These are phyloP conservation scores for Bothriochloa decipiens DNA, from an alignment of 176 grass and related monocot species.

Conservation along the genomic window DNA sequence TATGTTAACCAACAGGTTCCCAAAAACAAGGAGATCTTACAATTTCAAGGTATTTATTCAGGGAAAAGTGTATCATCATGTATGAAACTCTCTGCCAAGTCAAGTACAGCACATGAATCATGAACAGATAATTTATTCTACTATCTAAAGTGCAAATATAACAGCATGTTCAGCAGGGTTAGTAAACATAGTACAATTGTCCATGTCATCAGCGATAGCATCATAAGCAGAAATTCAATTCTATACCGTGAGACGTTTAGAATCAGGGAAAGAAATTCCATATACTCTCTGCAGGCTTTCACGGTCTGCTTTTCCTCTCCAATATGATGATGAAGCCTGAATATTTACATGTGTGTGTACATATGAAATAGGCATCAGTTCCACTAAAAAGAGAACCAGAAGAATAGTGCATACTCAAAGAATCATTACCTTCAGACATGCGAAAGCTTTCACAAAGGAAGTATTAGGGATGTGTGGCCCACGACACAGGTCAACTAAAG, in stretches of 20 bases:
- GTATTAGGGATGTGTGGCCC: conserved; percentile 97
- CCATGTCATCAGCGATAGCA: not conserved
- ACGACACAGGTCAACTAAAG: conserved; percentile 96
- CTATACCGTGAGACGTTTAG: conserved; percentile 90
- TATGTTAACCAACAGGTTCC: not conserved
- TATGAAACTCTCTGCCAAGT: conserved; percentile 1
- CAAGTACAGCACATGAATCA: not conserved
- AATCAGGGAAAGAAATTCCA: conserved; percentile 98
- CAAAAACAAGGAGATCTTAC: too few species aligned
- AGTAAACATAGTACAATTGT: not conserved
- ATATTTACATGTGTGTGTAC: conserved; percentile 43
- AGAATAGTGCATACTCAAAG: conserved; percentile 32
- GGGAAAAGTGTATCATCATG: not conserved
- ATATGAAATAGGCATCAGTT: conserved; percentile 39
- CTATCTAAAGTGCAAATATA: conserved; percentile 9
- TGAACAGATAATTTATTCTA: not conserved
- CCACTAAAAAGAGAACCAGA: conserved; percentile 6
- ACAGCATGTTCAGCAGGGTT: not conserved
- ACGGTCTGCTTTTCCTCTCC: conserved; percentile 93
- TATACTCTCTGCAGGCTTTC: conserved; percentile 97
- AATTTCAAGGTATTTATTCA: conserved; percentile 10
- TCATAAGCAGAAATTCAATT: conserved; percentile 4
- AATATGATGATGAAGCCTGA: conserved; percentile 96
- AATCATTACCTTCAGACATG: conserved; percentile 86
- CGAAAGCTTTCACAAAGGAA: conserved; percentile 95